Evolutionary conservation across 2,329 filamentous ascomycete species (phyloP), one percentile per base, ranked within the genome.

Genomic region (Phyllosticta paracitricarpa): DNA sequence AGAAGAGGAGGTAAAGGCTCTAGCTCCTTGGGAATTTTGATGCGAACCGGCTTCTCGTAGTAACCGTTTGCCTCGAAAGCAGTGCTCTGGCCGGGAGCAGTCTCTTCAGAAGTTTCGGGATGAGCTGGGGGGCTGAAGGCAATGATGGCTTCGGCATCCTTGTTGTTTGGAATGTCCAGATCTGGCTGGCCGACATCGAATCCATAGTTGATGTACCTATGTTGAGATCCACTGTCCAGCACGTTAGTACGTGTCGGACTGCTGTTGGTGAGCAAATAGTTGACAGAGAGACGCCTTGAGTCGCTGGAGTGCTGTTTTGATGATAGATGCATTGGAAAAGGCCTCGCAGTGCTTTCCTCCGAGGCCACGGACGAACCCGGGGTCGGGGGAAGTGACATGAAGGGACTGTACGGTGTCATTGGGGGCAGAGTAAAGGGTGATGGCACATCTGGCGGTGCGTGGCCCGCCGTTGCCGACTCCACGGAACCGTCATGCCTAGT

Each of bases 111-210:
- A 1, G 68, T 64, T 48, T 67, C 68, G n/a, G 54, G 54, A 1
- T 58, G 52, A 60, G 66, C 65, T 64, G 67, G 68, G 5, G 73
- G 72, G 57, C 70, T 75, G 58, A 71, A 72, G 2, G 71, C 65
- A 1, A 68, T 80, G 51, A 92, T 85, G 17, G 88, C 88, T 57
- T 82, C 82, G 30, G 76, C 74, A 66, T 93, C 89, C 68, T 91
- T 83, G 66, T 92, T 92, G 57, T 81, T 82, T 28, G 84, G 84
- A 1, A 89, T 75, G 67, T 93, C 89, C 22, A 84, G 75, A 72
- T 93, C 89, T 9, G 81, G 81, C 63, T 84, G 78, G 0, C 89
- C 89, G 61, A 83, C 79, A 68, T 93, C 89, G 63, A 88, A 82
- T 5, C 89, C 89, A 69, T 89, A 91, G 53, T 79, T 82, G 40